Base-by-base conservation (phyloP, 1,284 basidiomycete species). In the Microbotryomycetes sp. region DNA sequence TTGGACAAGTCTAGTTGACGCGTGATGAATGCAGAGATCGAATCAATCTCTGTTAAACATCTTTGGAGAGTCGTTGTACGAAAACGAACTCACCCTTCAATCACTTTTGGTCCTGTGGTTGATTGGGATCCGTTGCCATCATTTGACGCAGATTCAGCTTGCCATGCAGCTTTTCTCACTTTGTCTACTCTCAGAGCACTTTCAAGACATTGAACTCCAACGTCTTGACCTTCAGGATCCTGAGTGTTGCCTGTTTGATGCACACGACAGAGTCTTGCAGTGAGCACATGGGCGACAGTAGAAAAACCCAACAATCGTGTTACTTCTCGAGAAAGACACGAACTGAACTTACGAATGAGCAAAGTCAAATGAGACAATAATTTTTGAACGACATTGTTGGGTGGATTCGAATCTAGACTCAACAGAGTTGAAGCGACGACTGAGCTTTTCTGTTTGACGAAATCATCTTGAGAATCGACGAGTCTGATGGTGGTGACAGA, bases 381-480 rank as follows among this genome's bases (percentile, higher is more conserved):
- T 42, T 66, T 61, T 5, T 30, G 19, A 23, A 69, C 57, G 36
- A 66, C 58, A 6, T 50, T 29, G 29, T 59, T 56, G 15, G 53
- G 26, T 3, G 62, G 58, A 2, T 30, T 16, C 12, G 51, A 49
- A 49, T 69, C 67, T 52, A 60, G 85, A 83, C 87, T 85, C 56
- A 97, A 82, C 28, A 97, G 81, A 23, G 92, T 81, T 1, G 92
- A 90, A 52, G 97, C 79, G 70, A 97, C 88, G 72, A 94, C 88
- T 0, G 89, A 82, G 26, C 88, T 82, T 74, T 93, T 96, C 64
- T 97, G 81, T 71, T 93, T 89, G 29, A 91, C 86, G 70, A 96
- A 97, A 74, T 96, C 91, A 74, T 98, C 94, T 69, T 87, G 86
- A 42, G 88, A 85, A 46, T 91, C 87, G 52, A 97, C 79, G 46